Conservation (phyloP, 2,329 filamentous ascomycete genomes). For the Dactylellina sp. region DNA sequence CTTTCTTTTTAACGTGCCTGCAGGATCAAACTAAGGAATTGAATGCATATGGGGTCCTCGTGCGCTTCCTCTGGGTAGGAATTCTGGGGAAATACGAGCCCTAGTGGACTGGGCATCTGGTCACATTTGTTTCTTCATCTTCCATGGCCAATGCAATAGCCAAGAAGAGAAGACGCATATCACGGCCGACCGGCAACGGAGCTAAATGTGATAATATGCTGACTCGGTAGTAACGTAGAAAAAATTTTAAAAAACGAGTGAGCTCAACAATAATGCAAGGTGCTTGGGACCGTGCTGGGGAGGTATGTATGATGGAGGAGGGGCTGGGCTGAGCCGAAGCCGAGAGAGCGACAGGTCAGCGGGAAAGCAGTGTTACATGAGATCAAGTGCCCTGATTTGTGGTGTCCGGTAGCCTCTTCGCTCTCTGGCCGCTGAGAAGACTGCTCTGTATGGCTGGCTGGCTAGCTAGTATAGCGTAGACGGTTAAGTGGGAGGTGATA, state of each 20-base stretch:
- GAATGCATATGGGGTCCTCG: not conserved
- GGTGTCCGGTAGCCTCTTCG: slow-evolving; percentile 8
- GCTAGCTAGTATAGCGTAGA: not conserved
- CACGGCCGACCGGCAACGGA: not conserved
- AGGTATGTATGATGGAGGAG: not conserved
- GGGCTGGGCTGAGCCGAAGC: slow-evolving; percentile 56
- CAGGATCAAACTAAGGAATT: not conserved
- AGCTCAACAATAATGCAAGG: slow-evolving; percentile 10
- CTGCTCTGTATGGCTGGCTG: not conserved
- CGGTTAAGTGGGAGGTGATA: not conserved
- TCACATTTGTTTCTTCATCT: too few species aligned
- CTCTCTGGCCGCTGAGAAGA: slow-evolving; percentile 2
- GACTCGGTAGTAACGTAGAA: too few species aligned
- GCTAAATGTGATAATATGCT: too few species aligned
- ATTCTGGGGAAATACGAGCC: slow-evolving; percentile 10
- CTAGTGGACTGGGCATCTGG: not conserved
- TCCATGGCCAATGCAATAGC: too few species aligned
- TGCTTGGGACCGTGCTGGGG: too few species aligned
- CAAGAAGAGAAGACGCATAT: too few species aligned
- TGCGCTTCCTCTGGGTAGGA: slow-evolving; percentile 4
- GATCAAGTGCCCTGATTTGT: slow-evolving; percentile 49
- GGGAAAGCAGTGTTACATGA: slow-evolving; percentile 56
- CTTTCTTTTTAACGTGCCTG: slow-evolving; percentile 15
- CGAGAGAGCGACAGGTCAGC: slow-evolving; percentile 55
- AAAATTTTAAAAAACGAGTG: too few species aligned